Base-by-base conservation (phyloP, 352 stramenopile species). In the Phytophthora colocasiae region DNA sequence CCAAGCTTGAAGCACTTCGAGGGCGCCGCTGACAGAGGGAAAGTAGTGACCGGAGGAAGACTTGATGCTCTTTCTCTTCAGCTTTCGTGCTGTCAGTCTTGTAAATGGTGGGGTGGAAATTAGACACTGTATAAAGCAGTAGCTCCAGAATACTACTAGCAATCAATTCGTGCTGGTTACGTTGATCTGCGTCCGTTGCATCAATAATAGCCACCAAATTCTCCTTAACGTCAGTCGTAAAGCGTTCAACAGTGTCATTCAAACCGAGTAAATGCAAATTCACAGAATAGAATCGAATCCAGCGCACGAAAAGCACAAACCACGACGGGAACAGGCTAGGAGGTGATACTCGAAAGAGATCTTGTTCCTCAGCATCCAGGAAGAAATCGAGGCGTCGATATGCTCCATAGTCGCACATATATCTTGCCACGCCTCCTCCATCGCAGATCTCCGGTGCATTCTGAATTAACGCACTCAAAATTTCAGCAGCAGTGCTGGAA, bases 251-350 rank as follows among this genome's bases (percentile, higher is more conserved):
- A 2, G 3, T n/a, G 10, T 27, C 8, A 39, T 52, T 29, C 22
- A 67, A 52, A 0, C 31, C 31, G 31, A 36, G 31, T 36, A 36
- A 36, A 3, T 14, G 31, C 15, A 75, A 58, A 31, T 78, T 73
- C 11, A 58, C 49, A 2, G 69, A 69, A 36, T 76, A 80, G 50
- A 71, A 80, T 6, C 57, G 69, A 12, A 76, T 11, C 72, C 72
- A 80, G 8, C 49, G 40, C 2, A 56, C 15, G 14, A 78, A 58
- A 12, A 80, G 36, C 10, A 75, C 22, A 29, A 76, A 80, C n/a
- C 54, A 53, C 9, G 64, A 46, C 2, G 72, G 62, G 3, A 76
- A 66, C 7, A 49, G 29, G 32, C 41, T 65, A 1, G 49, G 12
- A 9, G 63, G 57, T 14, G 49, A 47, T n/a, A 67, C 8, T 9